Evolutionary conservation across 2,329 filamentous ascomycete species (phyloP), one percentile per base, ranked within the genome.

Genomic region (Thelonectria blattea): DNA sequence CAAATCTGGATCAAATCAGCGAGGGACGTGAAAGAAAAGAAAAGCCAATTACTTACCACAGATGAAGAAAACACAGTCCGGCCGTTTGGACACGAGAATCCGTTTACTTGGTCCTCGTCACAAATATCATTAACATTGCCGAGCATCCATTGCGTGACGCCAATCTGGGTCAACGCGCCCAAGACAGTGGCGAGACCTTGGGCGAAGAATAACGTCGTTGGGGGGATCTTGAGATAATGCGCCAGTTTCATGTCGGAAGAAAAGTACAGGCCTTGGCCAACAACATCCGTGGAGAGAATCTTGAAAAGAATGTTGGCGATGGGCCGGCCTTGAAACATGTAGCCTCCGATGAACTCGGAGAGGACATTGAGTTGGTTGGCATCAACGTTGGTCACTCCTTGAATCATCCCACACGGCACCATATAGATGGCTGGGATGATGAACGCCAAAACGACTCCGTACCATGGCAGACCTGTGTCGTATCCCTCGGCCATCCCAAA

Each of bases 281-380:
- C 50, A 2, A 55, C 51, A 30, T 59, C 51, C 2, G 51, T 54
- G 1, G 50, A 54, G 14, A 59, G 45, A 6, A 75, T 77, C 71
- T 82, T 82, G 74, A 83, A 81, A 41, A 81, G 70, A 82, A 81
- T 81, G 72, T 81, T 80, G 52, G 79, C 80, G 22, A 82, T 74
- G 22, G 80, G 79, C 39, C 76, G 76, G 22, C 80, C 80, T 11
- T 79, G 80, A 9, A 79, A 74, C 73, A 80, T 81, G 68, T 83
- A 84, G 7, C 81, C 81, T 42, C 79, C 75, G 22, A 83, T 76
- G 68, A 82, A 79, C 64, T 82, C 80, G 3, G 80, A 80, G 42
- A 83, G 74, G 55, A 83, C 78, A 64, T 83, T 83, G 1, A 83
- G 71, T 11, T 80, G 80, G 2, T 79, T 79, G 58, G 81, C 78